Percentiles rank a stretch among this genome's conserved stretches.
Evolutionary conservation across 768 basidiomycete species (phyloP).

Genomic region (Hydnomerulius pinastri): DNA sequence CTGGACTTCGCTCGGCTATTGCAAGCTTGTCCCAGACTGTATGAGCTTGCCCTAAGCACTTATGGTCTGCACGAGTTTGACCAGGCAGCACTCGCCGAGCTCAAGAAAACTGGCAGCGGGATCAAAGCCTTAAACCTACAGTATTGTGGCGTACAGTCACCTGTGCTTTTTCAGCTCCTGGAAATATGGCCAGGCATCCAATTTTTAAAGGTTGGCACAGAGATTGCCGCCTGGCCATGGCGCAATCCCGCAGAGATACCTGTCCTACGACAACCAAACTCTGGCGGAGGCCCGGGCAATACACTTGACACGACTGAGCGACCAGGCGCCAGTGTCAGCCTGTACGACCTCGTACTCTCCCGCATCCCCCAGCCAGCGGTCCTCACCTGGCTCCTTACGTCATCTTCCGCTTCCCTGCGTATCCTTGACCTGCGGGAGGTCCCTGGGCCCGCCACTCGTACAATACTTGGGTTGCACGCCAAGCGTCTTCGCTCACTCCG

Average conservation of each 20-base stretch:
- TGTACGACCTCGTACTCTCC: constrained; percentile 45
- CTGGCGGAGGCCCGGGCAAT: neutral
- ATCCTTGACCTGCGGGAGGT: constrained; percentile 43
- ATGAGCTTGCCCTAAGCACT: constrained; percentile 33
- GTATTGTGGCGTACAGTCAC: constrained; percentile 42
- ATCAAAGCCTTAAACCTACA: constrained; percentile 37
- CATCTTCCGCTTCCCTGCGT: constrained; percentile 36
- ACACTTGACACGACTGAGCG: no score
- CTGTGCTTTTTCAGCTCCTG: constrained; percentile 45
- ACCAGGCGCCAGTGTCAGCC: constrained; percentile 14
- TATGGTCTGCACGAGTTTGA: constrained; percentile 32
- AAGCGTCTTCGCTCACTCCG: constrained; percentile 45
- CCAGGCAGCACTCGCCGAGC: constrained; percentile 22
- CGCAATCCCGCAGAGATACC: constrained; percentile 16
- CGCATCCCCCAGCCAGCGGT: constrained; percentile 34
- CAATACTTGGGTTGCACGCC: constrained; percentile 30
- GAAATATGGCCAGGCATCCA: constrained; percentile 37
- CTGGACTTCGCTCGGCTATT: constrained; percentile 19
- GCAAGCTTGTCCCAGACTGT: constrained; percentile 32
- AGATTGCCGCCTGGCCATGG: constrained; percentile 39
- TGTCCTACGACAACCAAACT: constrained; percentile 3
- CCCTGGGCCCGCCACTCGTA: constrained; percentile 26
- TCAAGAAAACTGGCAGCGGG: constrained; percentile 21
- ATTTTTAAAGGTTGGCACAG: constrained; percentile 41
- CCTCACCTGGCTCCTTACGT: constrained; percentile 41